phyloP scores from a whole-genome alignment of 108 stramenopile genomes.

The Chaetoceros tenuissimus region DNA sequence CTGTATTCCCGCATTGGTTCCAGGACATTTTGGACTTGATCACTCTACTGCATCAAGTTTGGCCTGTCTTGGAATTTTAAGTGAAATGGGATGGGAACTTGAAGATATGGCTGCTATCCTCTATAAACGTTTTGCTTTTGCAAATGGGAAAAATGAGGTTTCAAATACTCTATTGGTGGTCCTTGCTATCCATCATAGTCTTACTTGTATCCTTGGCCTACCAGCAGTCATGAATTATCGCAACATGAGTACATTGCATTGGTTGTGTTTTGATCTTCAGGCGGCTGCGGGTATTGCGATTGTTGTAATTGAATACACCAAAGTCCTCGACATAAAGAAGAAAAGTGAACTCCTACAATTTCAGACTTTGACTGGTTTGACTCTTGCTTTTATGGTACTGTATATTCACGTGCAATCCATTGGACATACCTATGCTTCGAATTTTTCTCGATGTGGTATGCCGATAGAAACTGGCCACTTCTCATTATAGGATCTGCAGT shows the following conservation, averaged over 20 bases:
- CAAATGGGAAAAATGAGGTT: constrained; percentile 13
- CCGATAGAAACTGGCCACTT: too few species aligned
- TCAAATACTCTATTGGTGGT: constrained; percentile 14
- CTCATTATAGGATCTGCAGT: too few species aligned
- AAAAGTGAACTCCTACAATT: constrained; percentile 8
- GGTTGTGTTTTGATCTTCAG: constrained; percentile 16
- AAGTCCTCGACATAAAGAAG: constrained; percentile 11
- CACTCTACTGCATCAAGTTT: constrained; percentile 10
- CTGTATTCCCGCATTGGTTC: constrained; percentile 17
- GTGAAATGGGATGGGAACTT: constrained; percentile 30
- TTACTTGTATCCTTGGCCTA: constrained; percentile 14
- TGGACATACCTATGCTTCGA: too few species aligned
- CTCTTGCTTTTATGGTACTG: constrained; percentile 19
- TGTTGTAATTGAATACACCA: constrained; percentile 16
- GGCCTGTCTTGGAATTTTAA: constrained; percentile 18
- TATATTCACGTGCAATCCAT: too few species aligned
- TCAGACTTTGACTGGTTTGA: constrained; percentile 13
- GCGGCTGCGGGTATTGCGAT: constrained; percentile 20
- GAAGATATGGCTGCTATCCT: constrained; percentile 14
- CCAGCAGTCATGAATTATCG: constrained; percentile 21
- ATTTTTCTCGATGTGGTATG: too few species aligned
- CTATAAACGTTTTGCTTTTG: constrained; percentile 9
- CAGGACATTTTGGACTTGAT: constrained; percentile 8
- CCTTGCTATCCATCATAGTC: constrained; percentile 13
- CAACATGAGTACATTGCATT: constrained; percentile 10